Base-by-base conservation (phyloP, 257 asterid genomes). In the Petunia axillaris region DNA sequence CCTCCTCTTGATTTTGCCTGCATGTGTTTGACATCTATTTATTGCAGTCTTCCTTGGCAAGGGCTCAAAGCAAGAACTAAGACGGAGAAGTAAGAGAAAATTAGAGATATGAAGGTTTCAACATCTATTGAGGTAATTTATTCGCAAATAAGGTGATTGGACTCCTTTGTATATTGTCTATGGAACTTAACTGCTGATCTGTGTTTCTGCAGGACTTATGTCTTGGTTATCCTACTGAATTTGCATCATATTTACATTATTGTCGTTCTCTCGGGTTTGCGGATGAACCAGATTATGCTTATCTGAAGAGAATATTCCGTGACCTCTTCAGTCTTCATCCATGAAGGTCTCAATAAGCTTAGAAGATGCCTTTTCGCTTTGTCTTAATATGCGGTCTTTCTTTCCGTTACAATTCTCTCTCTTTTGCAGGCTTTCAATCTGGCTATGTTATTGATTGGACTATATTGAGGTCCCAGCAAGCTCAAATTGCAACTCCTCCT, bases 301-400 rank as follows among this genome's bases (percentile, higher is more conserved):
- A n/a, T n/a, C n/a, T n/a, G n/a, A n/a, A n/a, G n/a, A n/a, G n/a
- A n/a, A n/a, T n/a, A n/a, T n/a, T 92, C 86, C 98, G 97, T 68
- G 98, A 93, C 84, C 98, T 93, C 86, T 93, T 93, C 90, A 93
- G n/a, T n/a, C n/a, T n/a, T n/a, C n/a, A n/a, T n/a, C n/a, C n/a
- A n/a, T n/a, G n/a, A n/a, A n/a, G n/a, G n/a, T n/a, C n/a, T n/a
- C n/a, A n/a, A n/a, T n/a, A n/a, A n/a, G n/a, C n/a, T n/a, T n/a
- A n/a, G n/a, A n/a, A n/a, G n/a, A n/a, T n/a, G n/a, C n/a, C n/a
- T n/a, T n/a, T n/a, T n/a, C n/a, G n/a, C n/a, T n/a, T n/a, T n/a
- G n/a, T n/a, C n/a, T n/a, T n/a, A n/a, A n/a, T n/a, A n/a, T n/a
- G n/a, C n/a, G n/a, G n/a, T n/a, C n/a, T n/a, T n/a, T n/a, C n/a